These are phyloP conservation scores for Silene conica DNA, from an alignment of 148 eudicot genomes.

Conservation along the genomic window DNA sequence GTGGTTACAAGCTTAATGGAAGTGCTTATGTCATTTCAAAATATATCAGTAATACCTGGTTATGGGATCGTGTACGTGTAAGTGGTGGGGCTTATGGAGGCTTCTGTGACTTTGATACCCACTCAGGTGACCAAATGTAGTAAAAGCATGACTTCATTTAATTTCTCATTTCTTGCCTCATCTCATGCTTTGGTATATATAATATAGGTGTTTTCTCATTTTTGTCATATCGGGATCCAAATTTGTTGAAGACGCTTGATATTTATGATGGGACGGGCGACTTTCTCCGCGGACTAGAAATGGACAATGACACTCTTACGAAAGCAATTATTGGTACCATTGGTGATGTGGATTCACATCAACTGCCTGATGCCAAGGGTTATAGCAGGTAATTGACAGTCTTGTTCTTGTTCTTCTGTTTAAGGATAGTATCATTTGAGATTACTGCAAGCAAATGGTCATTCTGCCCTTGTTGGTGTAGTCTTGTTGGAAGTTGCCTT, in stretches of 20 bases:
- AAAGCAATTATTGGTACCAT: constrained; percentile 99
- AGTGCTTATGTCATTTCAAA: constrained; percentile 95
- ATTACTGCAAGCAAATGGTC: neutral
- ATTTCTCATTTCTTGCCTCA: constrained; percentile 5
- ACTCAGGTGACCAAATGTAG: constrained; percentile 54
- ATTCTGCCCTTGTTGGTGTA: neutral
- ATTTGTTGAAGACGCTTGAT: constrained; percentile 89
- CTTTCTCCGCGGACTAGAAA: constrained; percentile 71
- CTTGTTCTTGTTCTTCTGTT: constrained; percentile 8
- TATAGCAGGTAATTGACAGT: constrained; percentile 67
- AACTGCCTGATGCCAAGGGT: constrained; percentile 98
- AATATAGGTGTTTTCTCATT: constrained; percentile 78
- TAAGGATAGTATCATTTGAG: neutral
- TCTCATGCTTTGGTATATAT: constrained; percentile 16
- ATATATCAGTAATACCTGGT: constrained; percentile 83
- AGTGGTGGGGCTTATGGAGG: constrained; percentile 99
- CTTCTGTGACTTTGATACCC: constrained; percentile 90
- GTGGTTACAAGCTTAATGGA: constrained; percentile 81
- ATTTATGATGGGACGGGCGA: constrained; percentile 83
- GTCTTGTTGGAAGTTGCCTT: no score
- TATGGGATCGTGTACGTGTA: constrained; percentile 99
- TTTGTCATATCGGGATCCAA: constrained; percentile 96
- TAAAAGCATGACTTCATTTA: neutral
- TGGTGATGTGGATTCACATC: constrained; percentile 91
- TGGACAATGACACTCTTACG: constrained; percentile 90